Evolutionary conservation across 2,329 filamentous ascomycete species (phyloP).

Genomic region (Coniochaeta sp.): DNA sequence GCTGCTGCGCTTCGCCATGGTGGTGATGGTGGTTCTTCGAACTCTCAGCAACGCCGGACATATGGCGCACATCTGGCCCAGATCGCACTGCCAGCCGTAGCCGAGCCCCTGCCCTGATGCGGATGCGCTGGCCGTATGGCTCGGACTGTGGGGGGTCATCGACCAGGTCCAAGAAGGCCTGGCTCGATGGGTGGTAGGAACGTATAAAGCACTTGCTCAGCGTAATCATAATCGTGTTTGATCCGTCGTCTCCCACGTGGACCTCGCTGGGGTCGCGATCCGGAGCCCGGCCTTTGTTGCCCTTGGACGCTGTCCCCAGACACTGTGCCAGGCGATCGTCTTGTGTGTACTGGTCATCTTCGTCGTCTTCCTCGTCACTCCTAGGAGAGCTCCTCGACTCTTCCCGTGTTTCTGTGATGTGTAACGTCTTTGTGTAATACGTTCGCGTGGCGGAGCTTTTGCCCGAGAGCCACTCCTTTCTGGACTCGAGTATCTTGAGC

Average conservation of each 20-base stretch:
- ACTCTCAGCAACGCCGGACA: not conserved
- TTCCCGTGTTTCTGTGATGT: constrained; percentile 23
- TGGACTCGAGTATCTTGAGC: constrained; percentile 57
- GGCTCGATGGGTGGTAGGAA: constrained; percentile 44
- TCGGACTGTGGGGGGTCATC: constrained; percentile 32
- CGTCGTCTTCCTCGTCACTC: not conserved
- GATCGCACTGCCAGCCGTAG: constrained; percentile 17
- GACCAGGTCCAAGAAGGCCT: constrained; percentile 53
- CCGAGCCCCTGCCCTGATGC: constrained; percentile 35
- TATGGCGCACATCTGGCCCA: constrained; percentile 6
- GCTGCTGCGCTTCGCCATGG: not conserved
- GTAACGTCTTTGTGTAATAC: constrained; percentile 55
- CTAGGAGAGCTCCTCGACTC: not conserved
- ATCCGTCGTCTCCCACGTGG: constrained; percentile 40
- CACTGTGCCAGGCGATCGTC: not conserved
- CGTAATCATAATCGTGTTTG: constrained; percentile 33
- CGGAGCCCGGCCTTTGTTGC: constrained; percentile 3
- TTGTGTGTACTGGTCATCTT: constrained; percentile 1
- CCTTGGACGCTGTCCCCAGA: not conserved
- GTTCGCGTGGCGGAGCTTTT: constrained; percentile 54
- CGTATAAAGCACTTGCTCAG: constrained; percentile 46
- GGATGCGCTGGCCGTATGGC: constrained; percentile 36
- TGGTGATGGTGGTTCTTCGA: constrained; percentile 4
- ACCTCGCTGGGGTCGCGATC: constrained; percentile 32
- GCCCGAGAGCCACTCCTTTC: constrained; percentile 56